phyloP scores from a whole-genome alignment of 208 protist species.

The Crithidia fasciculata region DNA sequence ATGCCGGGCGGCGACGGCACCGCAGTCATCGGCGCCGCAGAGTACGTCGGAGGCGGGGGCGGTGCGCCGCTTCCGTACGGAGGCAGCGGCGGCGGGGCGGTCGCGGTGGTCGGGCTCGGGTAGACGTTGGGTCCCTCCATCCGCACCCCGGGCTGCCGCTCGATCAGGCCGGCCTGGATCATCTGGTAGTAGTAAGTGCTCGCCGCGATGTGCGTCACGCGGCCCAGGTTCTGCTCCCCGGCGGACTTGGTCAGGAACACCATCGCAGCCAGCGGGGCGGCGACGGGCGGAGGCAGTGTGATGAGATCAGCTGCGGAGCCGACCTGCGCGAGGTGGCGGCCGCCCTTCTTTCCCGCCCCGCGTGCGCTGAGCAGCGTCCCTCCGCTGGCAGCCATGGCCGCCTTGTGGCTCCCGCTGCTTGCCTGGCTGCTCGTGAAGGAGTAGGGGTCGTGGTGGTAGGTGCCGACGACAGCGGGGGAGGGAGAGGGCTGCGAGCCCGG shows the following conservation, averaged over 20 bases:
- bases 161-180: conserved; percentile 70
- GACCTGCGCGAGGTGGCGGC: conserved; percentile 18
- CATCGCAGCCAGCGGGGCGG: conserved; percentile 78
- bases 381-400: conserved; percentile 1
- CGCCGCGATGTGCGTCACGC: conserved; percentile 80
- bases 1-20: not conserved
- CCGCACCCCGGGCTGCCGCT: conserved; percentile 25
- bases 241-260: conserved; percentile 89
- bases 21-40: not conserved
- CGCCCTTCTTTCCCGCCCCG: conserved; percentile 8
- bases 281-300: conserved; percentile 65
- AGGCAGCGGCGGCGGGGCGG: conserved; percentile 16
- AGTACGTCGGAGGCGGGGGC: conserved; percentile 10
- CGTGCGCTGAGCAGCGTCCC: conserved; percentile 34
- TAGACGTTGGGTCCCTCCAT: conserved; percentile 27
- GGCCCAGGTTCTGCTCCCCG: conserved; percentile 84
- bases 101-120: conserved; percentile 1
- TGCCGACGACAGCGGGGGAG: conserved; percentile 12
- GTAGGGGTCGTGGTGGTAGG: conserved; percentile 50
- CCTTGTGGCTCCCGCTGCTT: conserved; percentile 18
- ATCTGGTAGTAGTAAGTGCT: conserved; percentile 84
- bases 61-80: conserved; percentile 15
- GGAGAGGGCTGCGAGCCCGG: conserved; percentile 15
- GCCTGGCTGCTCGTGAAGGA: conserved; percentile 30
- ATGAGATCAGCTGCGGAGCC: conserved; percentile 24